Evolutionary conservation across 2,329 filamentous ascomycete genomes (phyloP).

Genomic region (Davidsoniella eucalypti): DNA sequence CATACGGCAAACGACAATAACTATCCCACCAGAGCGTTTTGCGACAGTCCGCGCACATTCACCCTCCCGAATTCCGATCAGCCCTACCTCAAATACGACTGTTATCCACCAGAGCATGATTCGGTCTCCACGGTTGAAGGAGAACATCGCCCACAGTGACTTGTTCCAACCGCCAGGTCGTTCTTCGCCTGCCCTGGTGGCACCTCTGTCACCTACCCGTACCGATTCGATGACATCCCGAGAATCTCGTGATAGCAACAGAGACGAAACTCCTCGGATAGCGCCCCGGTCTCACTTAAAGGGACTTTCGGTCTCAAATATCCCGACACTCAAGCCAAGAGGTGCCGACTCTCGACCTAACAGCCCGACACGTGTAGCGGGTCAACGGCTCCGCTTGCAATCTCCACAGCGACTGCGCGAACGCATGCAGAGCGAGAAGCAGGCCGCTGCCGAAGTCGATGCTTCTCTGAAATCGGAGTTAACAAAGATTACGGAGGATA

Average conservation of each 20-base stretch:
- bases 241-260: conserved; percentile 2
- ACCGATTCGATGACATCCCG: conserved; percentile 12
- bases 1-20: conserved; percentile 12
- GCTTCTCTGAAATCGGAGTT: conserved; percentile 58
- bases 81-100: conserved; percentile 23
- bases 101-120: conserved; percentile 15
- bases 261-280: conserved; percentile 1
- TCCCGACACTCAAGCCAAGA: conserved; percentile 34
- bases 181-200: background rate
- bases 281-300: conserved; percentile 25
- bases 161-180: conserved; percentile 14
- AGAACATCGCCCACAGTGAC: conserved; percentile 23
- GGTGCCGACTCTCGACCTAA: conserved; percentile 3
- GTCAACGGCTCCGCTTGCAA: conserved; percentile 48
- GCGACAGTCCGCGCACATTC: conserved; percentile 19
- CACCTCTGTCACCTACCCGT: conserved; percentile 10
- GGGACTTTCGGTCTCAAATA: conserved; percentile 35
- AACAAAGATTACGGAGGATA: conserved; percentile 63
- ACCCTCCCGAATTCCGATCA: conserved; percentile 36
- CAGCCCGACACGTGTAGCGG: conserved; percentile 24
- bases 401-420: conserved; percentile 65
- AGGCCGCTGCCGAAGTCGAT: conserved; percentile 53
- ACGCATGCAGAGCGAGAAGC: conserved; percentile 68
- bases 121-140: conserved; percentile 32
- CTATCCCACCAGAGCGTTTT: conserved; percentile 12